phyloP scores from a whole-genome alignment of 257 asterid species.

The Solanum bulbocastanum region DNA sequence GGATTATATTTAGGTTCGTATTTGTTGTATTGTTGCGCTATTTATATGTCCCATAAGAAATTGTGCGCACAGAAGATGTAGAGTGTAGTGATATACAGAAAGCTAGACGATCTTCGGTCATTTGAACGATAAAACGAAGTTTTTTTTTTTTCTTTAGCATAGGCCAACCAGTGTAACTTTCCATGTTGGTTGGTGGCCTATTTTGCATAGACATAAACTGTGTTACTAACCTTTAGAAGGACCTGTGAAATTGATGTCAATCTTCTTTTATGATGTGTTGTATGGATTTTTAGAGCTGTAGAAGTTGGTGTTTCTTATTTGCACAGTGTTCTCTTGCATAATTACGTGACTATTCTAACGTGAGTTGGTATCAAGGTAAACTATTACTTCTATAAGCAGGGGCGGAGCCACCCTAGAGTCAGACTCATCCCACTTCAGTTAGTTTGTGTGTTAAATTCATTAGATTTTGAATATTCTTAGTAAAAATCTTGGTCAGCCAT shows the following conservation, averaged over 20 bases:
- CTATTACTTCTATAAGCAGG: background rate
- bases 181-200: background rate
- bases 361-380: no score
- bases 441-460: background rate
- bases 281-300: no score
- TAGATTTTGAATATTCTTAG: no score
- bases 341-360: background rate
- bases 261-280: no score
- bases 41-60: background rate
- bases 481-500: background rate
- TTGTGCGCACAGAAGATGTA: background rate
- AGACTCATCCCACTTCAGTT: background rate
- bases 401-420: background rate
- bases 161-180: background rate
- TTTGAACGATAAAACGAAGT: background rate
- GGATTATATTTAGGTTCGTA: background rate
- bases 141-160: no score
- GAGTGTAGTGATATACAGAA: background rate
- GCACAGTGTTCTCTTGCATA: background rate
- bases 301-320: background rate
- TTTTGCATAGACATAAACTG: no score
- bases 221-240: no score
- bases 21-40: no score
- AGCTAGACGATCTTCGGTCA: background rate
- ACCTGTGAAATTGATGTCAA: no score